Conservation (phyloP, 371 early-diverging fungal species). For the Phascolomyces articulosus region DNA sequence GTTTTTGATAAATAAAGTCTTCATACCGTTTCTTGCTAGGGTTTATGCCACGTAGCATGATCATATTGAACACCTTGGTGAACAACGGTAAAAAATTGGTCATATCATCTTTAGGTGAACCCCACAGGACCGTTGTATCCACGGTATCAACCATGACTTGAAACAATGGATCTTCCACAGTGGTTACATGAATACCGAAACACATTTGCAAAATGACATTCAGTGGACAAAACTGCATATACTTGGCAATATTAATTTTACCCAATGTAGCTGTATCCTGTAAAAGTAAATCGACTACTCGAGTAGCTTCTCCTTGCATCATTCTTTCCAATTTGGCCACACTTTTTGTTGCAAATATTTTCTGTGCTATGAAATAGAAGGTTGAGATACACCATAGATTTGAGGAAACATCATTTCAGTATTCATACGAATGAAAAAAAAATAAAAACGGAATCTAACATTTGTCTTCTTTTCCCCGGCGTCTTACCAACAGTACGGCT, state of each 20-base stretch:
- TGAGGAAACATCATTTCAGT: too few relatives aligned
- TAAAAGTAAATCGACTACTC: slow-evolving; percentile 5
- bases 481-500: slow-evolving; percentile 13
- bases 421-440: too few relatives aligned
- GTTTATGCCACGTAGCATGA: background rate
- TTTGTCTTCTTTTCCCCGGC: background rate
- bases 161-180: slow-evolving; percentile 17
- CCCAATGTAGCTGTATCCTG: background rate
- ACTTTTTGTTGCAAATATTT: slow-evolving; percentile 9
- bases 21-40: background rate
- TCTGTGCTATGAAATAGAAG: background rate
- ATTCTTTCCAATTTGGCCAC: background rate
- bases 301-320: slow-evolving; percentile 3
- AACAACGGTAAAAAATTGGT: slow-evolving; percentile 20
- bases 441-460: too few relatives aligned
- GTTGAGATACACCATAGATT: too few relatives aligned
- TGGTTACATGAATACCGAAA: slow-evolving; percentile 7
- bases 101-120: slow-evolving; percentile 9
- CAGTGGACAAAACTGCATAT: background rate
- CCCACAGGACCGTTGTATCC: slow-evolving; percentile 8
- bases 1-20: background rate
- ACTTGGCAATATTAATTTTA: background rate
- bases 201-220: slow-evolving; percentile 7
- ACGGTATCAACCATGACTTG: background rate
- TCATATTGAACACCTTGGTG: background rate